Conservation (phyloP, 805 yeast genomes). For the Zygoascus flipseniorum region DNA sequence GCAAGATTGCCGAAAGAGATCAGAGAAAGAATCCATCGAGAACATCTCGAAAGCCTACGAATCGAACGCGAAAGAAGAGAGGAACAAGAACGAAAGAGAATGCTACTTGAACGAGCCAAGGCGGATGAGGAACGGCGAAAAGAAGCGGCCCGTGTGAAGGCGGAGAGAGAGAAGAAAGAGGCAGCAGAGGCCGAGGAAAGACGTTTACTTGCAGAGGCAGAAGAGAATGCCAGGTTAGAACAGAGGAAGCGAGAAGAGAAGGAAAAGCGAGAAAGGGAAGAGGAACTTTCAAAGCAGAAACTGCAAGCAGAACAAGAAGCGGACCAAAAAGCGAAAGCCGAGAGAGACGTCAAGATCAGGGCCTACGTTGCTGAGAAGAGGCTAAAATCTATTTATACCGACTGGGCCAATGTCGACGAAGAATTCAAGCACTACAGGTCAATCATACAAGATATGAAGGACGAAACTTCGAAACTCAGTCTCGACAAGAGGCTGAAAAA, state of each 20-base stretch:
- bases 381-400: constrained; percentile 8
- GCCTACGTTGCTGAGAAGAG: constrained; percentile 12
- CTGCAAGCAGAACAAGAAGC: neutral
- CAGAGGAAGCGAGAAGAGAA: constrained; percentile 4
- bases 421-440: constrained; percentile 26
- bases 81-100: constrained; percentile 7
- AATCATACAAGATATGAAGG: constrained; percentile 36
- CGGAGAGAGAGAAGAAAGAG: constrained; percentile 17
- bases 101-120: constrained; percentile 6
- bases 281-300: neutral
- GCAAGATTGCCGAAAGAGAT: constrained; percentile 9
- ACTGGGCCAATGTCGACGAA: constrained; percentile 23
- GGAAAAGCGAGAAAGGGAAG: constrained; percentile 17
- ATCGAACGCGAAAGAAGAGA: neutral
- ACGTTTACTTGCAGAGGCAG: constrained; percentile 13
- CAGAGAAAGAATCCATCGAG: constrained; percentile 7
- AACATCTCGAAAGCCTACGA: constrained; percentile 8
- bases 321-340: constrained; percentile 10
- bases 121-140: constrained; percentile 10
- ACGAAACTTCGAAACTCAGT: constrained; percentile 49
- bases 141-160: constrained; percentile 3
- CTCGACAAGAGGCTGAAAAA: constrained; percentile 47
- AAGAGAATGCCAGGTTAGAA: constrained; percentile 17
- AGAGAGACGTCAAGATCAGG: constrained; percentile 13
- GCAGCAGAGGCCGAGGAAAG: constrained; percentile 10